A percentile compares a stretch with the other conserved stretches of the same genome.
Conservation (phyloP, 345 rosid species). For the Salix caprea region DNA sequence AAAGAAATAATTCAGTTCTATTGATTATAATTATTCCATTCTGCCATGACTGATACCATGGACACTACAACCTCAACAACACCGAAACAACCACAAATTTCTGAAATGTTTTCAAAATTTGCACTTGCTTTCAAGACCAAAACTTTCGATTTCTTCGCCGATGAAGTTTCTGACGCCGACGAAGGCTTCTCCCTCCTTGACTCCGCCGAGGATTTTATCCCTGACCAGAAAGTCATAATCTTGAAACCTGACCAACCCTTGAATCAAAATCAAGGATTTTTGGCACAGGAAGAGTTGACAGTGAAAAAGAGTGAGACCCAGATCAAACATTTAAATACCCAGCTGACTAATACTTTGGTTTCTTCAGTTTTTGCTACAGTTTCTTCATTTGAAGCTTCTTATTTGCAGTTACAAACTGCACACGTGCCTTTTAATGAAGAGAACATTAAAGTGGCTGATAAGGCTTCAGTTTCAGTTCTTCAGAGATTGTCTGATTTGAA, state of each 20-base stretch:
- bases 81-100: constrained; percentile 65
- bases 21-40: not conserved
- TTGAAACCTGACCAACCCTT: constrained; percentile 68
- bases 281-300: not conserved
- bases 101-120: constrained; percentile 87
- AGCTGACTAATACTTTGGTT: constrained; percentile 47
- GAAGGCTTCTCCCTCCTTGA: constrained; percentile 67
- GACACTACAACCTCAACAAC: constrained; percentile 33
- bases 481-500: constrained; percentile 67
- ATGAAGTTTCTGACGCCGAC: constrained; percentile 15
- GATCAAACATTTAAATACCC: constrained; percentile 37
- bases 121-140: constrained; percentile 89
- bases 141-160: constrained; percentile 77
- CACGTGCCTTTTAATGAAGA: constrained; percentile 76
- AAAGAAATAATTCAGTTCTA: not conserved
- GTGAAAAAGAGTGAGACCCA: constrained; percentile 16
- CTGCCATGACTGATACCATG: constrained; percentile 37
- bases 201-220: constrained; percentile 81
- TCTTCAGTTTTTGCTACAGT: constrained; percentile 68
- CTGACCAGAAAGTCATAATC: constrained; percentile 90
- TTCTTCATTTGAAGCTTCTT: constrained; percentile 83
- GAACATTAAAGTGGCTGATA: constrained; percentile 60
- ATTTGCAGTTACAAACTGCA: constrained; percentile 74
- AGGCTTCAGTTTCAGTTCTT: constrained; percentile 65
- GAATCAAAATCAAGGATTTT: not conserved